Percentiles rank a stretch among this genome's conserved stretches.
Conservation (phyloP, 2,329 filamentous ascomycete genomes). For the Aspergillus piperis region DNA sequence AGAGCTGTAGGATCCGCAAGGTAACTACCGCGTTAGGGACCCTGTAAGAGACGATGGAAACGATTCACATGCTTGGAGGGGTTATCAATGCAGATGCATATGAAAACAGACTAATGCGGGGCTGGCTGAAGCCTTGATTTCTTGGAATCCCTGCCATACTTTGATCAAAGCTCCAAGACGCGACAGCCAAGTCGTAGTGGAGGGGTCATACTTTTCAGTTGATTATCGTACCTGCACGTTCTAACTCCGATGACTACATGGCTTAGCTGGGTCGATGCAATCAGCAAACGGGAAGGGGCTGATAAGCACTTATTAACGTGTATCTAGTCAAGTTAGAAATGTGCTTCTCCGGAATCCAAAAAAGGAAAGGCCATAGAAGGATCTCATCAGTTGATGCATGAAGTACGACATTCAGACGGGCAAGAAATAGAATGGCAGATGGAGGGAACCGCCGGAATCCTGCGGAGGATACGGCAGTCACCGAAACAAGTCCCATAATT, state of each 20-base stretch:
- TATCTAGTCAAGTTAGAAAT: not conserved
- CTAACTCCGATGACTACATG: not conserved
- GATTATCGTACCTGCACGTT: not conserved
- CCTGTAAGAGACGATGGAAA: not conserved
- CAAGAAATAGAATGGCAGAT: not conserved
- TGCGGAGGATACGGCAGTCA: not conserved
- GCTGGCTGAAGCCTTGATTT: not conserved
- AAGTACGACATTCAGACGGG: not conserved
- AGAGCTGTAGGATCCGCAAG: not conserved
- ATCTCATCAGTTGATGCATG: not conserved
- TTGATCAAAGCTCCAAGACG: not conserved
- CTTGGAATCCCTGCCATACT: not conserved
- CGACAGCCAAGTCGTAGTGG: not conserved
- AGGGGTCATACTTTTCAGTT: not conserved
- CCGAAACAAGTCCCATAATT: not conserved
- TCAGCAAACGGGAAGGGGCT: not conserved
- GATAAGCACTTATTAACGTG: not conserved
- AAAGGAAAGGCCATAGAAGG: slow-evolving; percentile 5
- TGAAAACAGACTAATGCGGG: not conserved
- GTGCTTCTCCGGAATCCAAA: not conserved
- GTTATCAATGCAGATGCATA: not conserved
- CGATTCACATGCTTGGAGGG: not conserved
- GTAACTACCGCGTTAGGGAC: not conserved
- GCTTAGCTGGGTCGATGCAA: not conserved
- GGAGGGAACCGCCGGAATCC: not conserved